Evolutionary conservation across 352 stramenopile genomes (phyloP).

Genomic region (Globisporangium middletonii): DNA sequence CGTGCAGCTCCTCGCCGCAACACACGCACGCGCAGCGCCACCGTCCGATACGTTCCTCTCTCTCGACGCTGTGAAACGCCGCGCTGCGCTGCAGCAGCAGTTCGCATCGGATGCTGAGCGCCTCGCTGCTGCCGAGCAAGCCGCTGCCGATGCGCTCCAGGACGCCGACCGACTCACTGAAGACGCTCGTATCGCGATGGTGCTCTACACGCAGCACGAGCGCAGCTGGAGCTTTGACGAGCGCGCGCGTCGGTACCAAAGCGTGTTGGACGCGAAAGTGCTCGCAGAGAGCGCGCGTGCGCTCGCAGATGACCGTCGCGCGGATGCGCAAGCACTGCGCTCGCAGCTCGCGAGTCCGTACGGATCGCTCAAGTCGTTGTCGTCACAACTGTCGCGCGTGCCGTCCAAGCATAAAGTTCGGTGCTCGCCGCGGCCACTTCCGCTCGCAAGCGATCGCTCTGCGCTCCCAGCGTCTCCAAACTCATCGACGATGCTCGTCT

Average conservation of each 20-base stretch:
- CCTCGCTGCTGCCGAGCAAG: slow-evolving; percentile 23
- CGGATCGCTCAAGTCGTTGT: slow-evolving; percentile 7
- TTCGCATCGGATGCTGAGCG: slow-evolving; percentile 25
- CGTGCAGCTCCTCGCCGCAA: slow-evolving; percentile 20
- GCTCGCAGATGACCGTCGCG: slow-evolving; percentile 32
- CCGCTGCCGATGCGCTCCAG: slow-evolving; percentile 22
- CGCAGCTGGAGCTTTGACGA: slow-evolving; percentile 60
- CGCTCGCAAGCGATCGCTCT: too few species aligned
- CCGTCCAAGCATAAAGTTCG: slow-evolving; percentile 5
- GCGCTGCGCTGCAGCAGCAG: slow-evolving; percentile 20
- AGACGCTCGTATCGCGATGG: slow-evolving; percentile 51
- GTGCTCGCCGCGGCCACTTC: slow-evolving; percentile 1
- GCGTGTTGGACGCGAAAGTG: slow-evolving; percentile 48
- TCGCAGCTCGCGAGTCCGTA: slow-evolving; percentile 40
- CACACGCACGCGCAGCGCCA: slow-evolving; percentile 9
- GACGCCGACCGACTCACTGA: slow-evolving; percentile 48
- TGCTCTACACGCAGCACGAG: slow-evolving; percentile 53
- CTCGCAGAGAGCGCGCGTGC: slow-evolving; percentile 34
- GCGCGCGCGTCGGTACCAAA: slow-evolving; percentile 38
- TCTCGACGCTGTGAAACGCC: slow-evolving; percentile 33
- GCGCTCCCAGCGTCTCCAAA: not conserved
- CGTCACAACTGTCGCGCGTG: not conserved
- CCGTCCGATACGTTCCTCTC: slow-evolving; percentile 22
- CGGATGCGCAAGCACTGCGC: slow-evolving; percentile 24
- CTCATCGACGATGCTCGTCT: slow-evolving; percentile 24